Conservation (phyloP, 805 yeast species). For the Monosporozyma aerobia region DNA sequence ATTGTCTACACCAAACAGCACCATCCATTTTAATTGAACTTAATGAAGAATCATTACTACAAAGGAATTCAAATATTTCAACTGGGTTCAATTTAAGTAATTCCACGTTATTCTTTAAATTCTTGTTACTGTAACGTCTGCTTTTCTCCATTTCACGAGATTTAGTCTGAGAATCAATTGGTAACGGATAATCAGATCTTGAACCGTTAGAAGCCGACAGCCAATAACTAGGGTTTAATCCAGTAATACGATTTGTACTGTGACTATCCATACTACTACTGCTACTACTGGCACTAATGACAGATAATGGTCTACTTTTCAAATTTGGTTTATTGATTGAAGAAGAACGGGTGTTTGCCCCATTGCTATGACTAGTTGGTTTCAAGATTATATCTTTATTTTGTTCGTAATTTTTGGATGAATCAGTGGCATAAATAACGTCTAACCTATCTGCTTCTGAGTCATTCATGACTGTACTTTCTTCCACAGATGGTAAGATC, state of each 20-base stretch:
- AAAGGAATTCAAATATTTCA: slow-evolving; percentile 15
- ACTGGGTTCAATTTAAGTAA: slow-evolving; percentile 15
- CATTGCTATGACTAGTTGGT: background rate
- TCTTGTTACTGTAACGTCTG: slow-evolving; percentile 5
- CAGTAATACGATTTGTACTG: background rate
- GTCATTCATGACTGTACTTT: slow-evolving; percentile 7
- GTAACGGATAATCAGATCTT: slow-evolving; percentile 17
- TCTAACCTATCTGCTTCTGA: slow-evolving; percentile 13
- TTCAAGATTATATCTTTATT: slow-evolving; percentile 6
- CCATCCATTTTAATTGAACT: slow-evolving; percentile 17
- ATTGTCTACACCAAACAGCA: slow-evolving; percentile 27
- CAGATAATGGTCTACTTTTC: background rate
- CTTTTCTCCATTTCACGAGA: slow-evolving; percentile 11
- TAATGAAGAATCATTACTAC: slow-evolving; percentile 3
- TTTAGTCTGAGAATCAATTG: slow-evolving; percentile 19
- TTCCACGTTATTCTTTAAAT: slow-evolving; percentile 2
- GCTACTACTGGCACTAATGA: background rate
- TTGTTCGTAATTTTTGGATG: slow-evolving; percentile 19
- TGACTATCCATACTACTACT: background rate
- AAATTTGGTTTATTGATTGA: background rate
- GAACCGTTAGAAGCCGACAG: background rate
- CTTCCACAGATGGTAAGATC: slow-evolving; percentile 14
- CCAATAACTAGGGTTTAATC: slow-evolving; percentile 10
- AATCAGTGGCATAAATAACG: slow-evolving; percentile 23
- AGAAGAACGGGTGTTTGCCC: background rate